phyloP scores from a whole-genome alignment of 176 grass and related monocot genomes.

The Aegilops speltoides region DNA sequence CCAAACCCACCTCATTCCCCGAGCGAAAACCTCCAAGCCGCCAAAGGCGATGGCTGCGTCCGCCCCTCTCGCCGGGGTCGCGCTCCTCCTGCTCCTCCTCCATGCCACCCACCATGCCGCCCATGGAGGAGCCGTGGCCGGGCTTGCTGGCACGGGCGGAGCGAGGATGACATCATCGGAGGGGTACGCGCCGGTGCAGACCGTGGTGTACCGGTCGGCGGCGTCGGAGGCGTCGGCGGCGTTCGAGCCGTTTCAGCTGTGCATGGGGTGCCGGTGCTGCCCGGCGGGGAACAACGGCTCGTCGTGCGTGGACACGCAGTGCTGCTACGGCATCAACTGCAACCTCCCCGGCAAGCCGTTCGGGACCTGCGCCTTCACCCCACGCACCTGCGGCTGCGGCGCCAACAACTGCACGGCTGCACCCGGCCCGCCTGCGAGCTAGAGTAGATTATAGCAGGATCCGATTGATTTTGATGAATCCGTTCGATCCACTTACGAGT shows the following conservation, averaged over 20 bases:
- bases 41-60: not conserved
- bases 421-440: not conserved
- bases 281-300: not conserved
- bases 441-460: not conserved
- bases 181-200: constrained; percentile 19
- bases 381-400: constrained; percentile 59
- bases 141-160: not conserved
- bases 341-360: constrained; percentile 79
- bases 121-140: not conserved
- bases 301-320: constrained; percentile 49
- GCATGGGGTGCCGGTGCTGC: constrained; percentile 68
- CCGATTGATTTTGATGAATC: not conserved
- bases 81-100: not conserved
- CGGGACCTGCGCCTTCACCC: constrained; percentile 69
- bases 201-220: constrained; percentile 5
- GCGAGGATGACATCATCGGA: not conserved
- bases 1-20: constrained; percentile 9
- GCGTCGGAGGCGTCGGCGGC: not conserved
- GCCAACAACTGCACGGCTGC: constrained; percentile 40
- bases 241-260: constrained; percentile 60
- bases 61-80: not conserved
- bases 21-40: not conserved
- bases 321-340: constrained; percentile 87
- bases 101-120: not conserved
- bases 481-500: not conserved